Percentiles rank a stretch among this genome's conserved stretches.
phyloP scores from a whole-genome alignment of 2,329 filamentous ascomycete species.

The Pseudogymnoascus sp. region DNA sequence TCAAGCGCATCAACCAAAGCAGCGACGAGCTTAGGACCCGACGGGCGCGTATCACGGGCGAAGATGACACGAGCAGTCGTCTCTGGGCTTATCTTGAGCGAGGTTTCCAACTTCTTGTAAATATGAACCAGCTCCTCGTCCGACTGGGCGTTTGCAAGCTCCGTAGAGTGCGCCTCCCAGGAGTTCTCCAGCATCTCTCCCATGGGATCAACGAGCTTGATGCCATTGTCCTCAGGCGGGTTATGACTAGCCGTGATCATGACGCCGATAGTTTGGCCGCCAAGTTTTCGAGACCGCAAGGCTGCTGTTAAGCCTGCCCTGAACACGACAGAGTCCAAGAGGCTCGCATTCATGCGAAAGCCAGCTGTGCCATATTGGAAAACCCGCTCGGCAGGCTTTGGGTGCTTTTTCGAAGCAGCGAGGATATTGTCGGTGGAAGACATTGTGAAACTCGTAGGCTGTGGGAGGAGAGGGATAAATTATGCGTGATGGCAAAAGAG shows the following conservation, averaged over 20 bases:
- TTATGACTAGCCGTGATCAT: slow-evolving; percentile 97
- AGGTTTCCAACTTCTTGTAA: slow-evolving; percentile 67
- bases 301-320: slow-evolving; percentile 84
- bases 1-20: slow-evolving; percentile 74
- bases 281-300: slow-evolving; percentile 81
- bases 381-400: slow-evolving; percentile 44
- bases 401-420: slow-evolving; percentile 54
- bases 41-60: slow-evolving; percentile 87
- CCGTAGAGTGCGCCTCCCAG: slow-evolving; percentile 86
- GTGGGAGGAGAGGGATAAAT: slow-evolving; percentile 1
- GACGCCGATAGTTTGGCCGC: slow-evolving; percentile 85
- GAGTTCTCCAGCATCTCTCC: slow-evolving; percentile 96
- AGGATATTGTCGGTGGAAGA: slow-evolving; percentile 41
- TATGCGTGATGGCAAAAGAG: neutral
- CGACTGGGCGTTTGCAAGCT: slow-evolving; percentile 74
- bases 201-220: slow-evolving; percentile 95
- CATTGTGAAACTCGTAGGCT: slow-evolving; percentile 33
- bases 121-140: slow-evolving; percentile 68
- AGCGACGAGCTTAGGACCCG: slow-evolving; percentile 72
- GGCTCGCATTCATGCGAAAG: slow-evolving; percentile 64
- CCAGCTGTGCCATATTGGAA: slow-evolving; percentile 63
- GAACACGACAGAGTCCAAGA: slow-evolving; percentile 88
- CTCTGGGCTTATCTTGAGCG: slow-evolving; percentile 67
- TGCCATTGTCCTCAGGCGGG: slow-evolving; percentile 79
- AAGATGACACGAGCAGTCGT: slow-evolving; percentile 75